These are phyloP conservation scores for Malus hybrid DNA, from an alignment of 331 rosid species.

Conservation along the genomic window DNA sequence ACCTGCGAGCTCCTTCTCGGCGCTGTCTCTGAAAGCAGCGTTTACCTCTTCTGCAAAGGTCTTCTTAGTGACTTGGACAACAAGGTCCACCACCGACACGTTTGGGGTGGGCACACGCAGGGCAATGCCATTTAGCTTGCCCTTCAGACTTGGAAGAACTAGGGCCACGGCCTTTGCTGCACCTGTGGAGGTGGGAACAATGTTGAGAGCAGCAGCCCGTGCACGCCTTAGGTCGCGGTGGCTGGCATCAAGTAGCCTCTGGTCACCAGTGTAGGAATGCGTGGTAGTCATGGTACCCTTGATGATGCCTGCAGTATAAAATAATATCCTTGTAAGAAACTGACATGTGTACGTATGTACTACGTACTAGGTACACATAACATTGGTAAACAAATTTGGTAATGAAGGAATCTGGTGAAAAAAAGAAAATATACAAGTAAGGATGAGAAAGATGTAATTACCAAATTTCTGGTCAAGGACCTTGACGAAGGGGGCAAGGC, in stretches of 20 bases:
- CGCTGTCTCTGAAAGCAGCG: conserved; percentile 84
- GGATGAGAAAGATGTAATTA: not conserved
- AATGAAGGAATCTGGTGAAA: too few species aligned
- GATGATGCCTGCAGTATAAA: conserved; percentile 28
- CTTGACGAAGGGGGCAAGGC: conserved; percentile 99
- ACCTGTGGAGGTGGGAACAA: conserved; percentile 92
- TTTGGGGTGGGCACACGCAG: conserved; percentile 97
- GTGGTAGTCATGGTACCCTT: conserved; percentile 99
- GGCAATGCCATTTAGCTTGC: conserved; percentile 90
- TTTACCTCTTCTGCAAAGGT: conserved; percentile 95
- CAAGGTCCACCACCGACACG: conserved; percentile 91
- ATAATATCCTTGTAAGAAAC: too few species aligned
- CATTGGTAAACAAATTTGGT: not conserved
- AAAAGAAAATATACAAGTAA: too few species aligned
- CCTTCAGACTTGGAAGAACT: conserved; percentile 84
- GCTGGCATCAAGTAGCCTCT: conserved; percentile 95
- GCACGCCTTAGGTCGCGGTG: conserved; percentile 98
- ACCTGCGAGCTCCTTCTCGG: conserved; percentile 63
- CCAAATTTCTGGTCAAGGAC: conserved; percentile 93
- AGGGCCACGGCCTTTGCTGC: conserved; percentile 98
- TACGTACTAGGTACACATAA: not conserved
- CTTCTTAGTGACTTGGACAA: conserved; percentile 85
- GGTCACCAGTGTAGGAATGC: conserved; percentile 97
- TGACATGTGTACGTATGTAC: too few species aligned
- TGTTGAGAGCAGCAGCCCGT: conserved; percentile 91